Conservation (phyloP, 345 rosid genomes). For the Gossypium australe region DNA sequence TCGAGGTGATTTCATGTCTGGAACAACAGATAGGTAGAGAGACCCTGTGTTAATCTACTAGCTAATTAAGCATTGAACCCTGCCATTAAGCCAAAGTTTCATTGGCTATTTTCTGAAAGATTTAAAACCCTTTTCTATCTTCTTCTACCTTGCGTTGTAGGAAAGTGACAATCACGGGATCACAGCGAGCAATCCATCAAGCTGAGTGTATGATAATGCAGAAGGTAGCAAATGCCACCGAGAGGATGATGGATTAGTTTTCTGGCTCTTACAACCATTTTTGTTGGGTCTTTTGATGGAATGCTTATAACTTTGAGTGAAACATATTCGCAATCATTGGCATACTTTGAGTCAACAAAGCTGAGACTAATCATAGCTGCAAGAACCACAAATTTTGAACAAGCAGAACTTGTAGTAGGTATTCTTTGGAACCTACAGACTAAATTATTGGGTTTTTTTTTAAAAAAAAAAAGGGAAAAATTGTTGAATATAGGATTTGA, state of each 20-base stretch:
- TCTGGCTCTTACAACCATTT: slow-evolving; percentile 11
- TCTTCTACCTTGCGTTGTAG: slow-evolving; percentile 33
- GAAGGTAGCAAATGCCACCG: slow-evolving; percentile 84
- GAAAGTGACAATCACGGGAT: slow-evolving; percentile 93
- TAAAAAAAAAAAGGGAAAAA: not conserved
- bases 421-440: slow-evolving; percentile 19
- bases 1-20: slow-evolving; percentile 92
- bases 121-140: not conserved
- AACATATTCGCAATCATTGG: not conserved
- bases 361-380: slow-evolving; percentile 8
- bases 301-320: not conserved
- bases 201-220: slow-evolving; percentile 94
- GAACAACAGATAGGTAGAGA: slow-evolving; percentile 79
- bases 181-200: slow-evolving; percentile 74
- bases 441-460: not conserved
- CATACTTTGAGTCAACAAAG: slow-evolving; percentile 15
- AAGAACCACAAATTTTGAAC: slow-evolving; percentile 5
- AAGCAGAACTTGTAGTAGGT: slow-evolving; percentile 24
- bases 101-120: not conserved
- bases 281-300: slow-evolving; percentile 12
- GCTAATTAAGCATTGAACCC: not conserved
- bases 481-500: not conserved
- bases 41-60: not conserved
- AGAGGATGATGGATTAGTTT: slow-evolving; percentile 59
- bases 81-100: too few relatives aligned